Base-by-base conservation (phyloP, 2,329 filamentous ascomycete species). In the Aspergillus fischeri region DNA sequence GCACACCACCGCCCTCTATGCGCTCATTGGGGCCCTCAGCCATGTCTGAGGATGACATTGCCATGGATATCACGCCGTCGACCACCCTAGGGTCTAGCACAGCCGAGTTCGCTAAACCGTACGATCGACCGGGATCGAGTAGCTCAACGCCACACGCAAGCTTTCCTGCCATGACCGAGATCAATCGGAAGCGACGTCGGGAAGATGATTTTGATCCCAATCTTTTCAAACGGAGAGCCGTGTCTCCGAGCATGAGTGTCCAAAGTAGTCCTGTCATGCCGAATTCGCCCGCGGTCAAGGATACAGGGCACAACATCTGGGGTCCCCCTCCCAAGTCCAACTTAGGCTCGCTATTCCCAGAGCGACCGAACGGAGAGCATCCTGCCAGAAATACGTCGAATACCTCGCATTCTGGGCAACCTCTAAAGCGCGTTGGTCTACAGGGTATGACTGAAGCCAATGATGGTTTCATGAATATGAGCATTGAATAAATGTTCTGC, bases 381-480 rank as follows among this genome's bases (percentile, higher is more conserved):
- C 80, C 83, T 10, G 73, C 78, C 65, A 78, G 80, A 63, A 66
- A 78, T 52, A 77, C 81, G 65, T 83, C 82, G 63, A 66, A 78
- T 45, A 78, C 81, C 65, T 83, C 81, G 64, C 60, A 73, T 56
- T 57, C 68, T 9, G 68, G 69, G n/a, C 25, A 27, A 7, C 62
- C 66, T 25, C 49, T 73, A 29, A 82, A 87, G 80, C 61, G 90
- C 35, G 81, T 96, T 14, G 91, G 91, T 8, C 82, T 95, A 64
- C 92, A 97, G 75, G 91, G 92, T 1, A 97, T 97, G 92, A 89
- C 85, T 20, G 93, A 97, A 74, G 93, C 93, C n/a, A 91, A 91
- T 70, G 93, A 97, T 72, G 90, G 92, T 1, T 81, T 97, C 63
- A 96, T 96, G 88, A 92, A 93, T 67, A 94, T 97, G 90, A 96